Evolutionary conservation across 352 stramenopile genomes (phyloP).

Genomic region (Globisporangium paddicum): DNA sequence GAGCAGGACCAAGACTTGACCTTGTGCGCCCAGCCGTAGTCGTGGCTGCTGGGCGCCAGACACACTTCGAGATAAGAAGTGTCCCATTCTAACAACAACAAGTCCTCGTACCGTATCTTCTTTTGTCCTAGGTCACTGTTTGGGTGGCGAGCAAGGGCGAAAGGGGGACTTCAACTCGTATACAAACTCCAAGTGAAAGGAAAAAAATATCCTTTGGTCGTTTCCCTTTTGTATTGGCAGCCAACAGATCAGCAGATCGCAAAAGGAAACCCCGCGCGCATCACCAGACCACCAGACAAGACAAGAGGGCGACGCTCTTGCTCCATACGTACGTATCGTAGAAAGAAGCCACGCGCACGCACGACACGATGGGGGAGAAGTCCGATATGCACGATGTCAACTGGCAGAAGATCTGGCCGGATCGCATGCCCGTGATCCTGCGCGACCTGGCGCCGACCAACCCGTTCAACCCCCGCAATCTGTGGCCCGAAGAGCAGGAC

Average conservation of each 20-base stretch:
- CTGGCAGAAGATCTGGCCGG: conserved; percentile 87
- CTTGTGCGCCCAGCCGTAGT: too few species aligned
- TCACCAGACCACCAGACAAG: background rate
- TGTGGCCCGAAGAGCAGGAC: conserved; percentile 81
- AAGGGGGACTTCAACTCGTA: conserved; percentile 8
- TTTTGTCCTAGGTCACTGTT: too few species aligned
- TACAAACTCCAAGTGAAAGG: conserved; percentile 2
- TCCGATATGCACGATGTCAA: conserved; percentile 83
- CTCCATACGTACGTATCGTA: background rate
- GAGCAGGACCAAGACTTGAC: too few species aligned
- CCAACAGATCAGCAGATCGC: conserved; percentile 3
- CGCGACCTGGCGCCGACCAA: conserved; percentile 80
- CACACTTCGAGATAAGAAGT: too few species aligned
- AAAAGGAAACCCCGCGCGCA: conserved; percentile 9
- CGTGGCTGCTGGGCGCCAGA: too few species aligned
- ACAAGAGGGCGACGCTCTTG: background rate
- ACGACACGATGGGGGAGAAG: conserved; percentile 53
- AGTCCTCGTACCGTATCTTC: too few species aligned
- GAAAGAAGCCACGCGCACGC: background rate
- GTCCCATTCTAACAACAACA: too few species aligned
- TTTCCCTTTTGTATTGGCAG: background rate
- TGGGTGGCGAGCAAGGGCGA: conserved; percentile 8
- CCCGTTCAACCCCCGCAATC: conserved; percentile 81
- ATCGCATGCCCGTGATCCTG: conserved; percentile 87
- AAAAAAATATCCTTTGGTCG: too few species aligned